A percentile compares a stretch with the other conserved stretches of the same genome.
phyloP scores from a whole-genome alignment of 2,329 filamentous ascomycete species.

The Epichloe sp. region DNA sequence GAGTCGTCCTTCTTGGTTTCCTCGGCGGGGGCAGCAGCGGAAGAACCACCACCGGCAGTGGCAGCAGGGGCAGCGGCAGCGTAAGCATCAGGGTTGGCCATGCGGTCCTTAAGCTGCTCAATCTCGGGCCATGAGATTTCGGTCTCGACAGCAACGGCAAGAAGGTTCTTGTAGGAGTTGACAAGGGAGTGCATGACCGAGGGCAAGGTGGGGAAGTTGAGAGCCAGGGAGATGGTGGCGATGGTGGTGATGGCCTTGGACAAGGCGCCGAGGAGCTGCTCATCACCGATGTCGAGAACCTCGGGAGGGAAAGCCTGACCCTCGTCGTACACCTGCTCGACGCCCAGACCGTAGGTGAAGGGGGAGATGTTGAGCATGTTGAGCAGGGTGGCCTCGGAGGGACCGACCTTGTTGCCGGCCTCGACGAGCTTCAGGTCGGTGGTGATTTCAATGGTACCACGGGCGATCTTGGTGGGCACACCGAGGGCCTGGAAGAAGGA shows the following conservation, averaged over 20 bases:
- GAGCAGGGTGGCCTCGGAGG: conserved; percentile 95
- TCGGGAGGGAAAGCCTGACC: conserved; percentile 79
- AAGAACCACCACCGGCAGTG: conserved; percentile 32
- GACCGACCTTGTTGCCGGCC: conserved; percentile 84
- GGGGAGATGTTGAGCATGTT: conserved; percentile 99
- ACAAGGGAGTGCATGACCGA: conserved; percentile 93
- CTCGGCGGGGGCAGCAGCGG: conserved; percentile 40
- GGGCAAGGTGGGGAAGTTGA: conserved; percentile 91
- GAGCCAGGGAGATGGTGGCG: conserved; percentile 77
- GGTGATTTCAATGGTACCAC: conserved; percentile 99
- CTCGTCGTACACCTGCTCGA: conserved; percentile 92
- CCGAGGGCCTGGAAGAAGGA: conserved; percentile 99
- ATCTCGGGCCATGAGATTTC: conserved; percentile 93
- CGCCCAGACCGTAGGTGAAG: conserved; percentile 98
- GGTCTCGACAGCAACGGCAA: conserved; percentile 80
- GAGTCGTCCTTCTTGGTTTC: conserved; percentile 54
- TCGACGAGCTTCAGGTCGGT: conserved; percentile 96
- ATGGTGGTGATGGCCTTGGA: conserved; percentile 71
- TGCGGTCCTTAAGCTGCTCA: conserved; percentile 97
- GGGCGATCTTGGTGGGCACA: conserved; percentile 99
- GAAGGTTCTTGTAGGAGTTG: conserved; percentile 96
- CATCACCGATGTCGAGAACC: conserved; percentile 89
- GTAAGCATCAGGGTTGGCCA: conserved; percentile 96
- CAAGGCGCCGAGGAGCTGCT: conserved; percentile 81
- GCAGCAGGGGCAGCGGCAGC: conserved; percentile 67